Evolutionary conservation across 2,329 filamentous ascomycete species (phyloP).

Genomic region (Ophiostoma populinum): DNA sequence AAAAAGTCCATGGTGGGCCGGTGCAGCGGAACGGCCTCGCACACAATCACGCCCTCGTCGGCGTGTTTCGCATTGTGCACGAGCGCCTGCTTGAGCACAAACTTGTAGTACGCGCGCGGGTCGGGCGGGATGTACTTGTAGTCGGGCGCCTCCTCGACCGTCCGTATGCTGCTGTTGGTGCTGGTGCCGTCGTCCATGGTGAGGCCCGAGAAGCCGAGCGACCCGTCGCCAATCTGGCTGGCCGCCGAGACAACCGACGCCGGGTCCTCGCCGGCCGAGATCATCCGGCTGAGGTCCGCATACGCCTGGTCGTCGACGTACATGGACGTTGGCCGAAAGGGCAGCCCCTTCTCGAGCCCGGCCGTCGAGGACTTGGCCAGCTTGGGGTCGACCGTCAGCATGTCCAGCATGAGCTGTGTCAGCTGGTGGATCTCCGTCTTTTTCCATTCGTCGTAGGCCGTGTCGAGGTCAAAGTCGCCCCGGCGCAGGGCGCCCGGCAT

Average conservation of each 20-base stretch:
- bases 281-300: conserved; percentile 32
- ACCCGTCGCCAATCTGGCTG: conserved; percentile 38
- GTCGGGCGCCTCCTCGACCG: conserved; percentile 45
- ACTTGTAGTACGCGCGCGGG: conserved; percentile 65
- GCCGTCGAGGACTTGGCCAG: conserved; percentile 59
- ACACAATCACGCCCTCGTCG: conserved; percentile 15
- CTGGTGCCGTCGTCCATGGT: conserved; percentile 33
- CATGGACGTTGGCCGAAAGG: conserved; percentile 31
- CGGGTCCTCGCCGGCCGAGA: conserved; percentile 25
- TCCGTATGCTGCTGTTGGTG: conserved; percentile 26
- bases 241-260: conserved; percentile 11
- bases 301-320: conserved; percentile 32
- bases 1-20: conserved; percentile 68
- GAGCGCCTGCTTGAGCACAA: conserved; percentile 63
- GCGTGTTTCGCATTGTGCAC: conserved; percentile 37
- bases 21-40: conserved; percentile 34
- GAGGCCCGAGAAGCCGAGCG: conserved; percentile 49
- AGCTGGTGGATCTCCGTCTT: conserved; percentile 74
- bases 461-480: conserved; percentile 80
- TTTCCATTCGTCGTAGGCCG: conserved; percentile 80
- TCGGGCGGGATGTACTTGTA: conserved; percentile 87
- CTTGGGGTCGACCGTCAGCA: conserved; percentile 72
- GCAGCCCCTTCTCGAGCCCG: conserved; percentile 35
- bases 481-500: conserved; percentile 59
- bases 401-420: conserved; percentile 83